phyloP scores from a whole-genome alignment of 2,329 filamentous ascomycete species.

The Claviceps digitariae region DNA sequence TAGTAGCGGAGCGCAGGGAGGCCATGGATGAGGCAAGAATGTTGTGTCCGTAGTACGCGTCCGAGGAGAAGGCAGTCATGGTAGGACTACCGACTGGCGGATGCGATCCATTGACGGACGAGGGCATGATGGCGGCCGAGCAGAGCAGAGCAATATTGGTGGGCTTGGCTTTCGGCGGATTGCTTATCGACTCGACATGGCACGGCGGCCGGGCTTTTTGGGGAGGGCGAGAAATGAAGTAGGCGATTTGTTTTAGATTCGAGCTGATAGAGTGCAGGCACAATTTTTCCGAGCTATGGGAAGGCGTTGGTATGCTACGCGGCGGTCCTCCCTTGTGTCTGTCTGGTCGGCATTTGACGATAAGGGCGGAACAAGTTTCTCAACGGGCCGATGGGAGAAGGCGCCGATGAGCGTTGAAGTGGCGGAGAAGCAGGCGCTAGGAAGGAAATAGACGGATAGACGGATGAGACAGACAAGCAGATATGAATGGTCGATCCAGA shows the following conservation, averaged over 20 bases:
- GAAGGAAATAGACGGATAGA: neutral
- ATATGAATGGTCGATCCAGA: neutral
- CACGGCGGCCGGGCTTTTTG: neutral
- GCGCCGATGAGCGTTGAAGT: neutral
- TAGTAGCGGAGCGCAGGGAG: slow-evolving; percentile 51
- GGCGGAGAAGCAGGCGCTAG: neutral
- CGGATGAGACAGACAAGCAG: too few relatives aligned
- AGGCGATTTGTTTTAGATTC: neutral
- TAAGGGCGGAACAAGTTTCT: neutral
- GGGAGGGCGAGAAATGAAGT: neutral
- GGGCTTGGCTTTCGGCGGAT: neutral
- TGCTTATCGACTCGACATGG: neutral
- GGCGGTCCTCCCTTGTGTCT: neutral
- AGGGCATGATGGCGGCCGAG: slow-evolving; percentile 23
- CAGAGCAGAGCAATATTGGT: neutral
- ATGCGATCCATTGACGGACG: slow-evolving; percentile 30
- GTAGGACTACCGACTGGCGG: slow-evolving; percentile 32
- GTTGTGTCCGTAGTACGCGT: slow-evolving; percentile 33
- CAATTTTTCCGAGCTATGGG: neutral
- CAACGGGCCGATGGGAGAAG: neutral
- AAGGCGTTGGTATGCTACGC: neutral
- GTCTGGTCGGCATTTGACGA: neutral
- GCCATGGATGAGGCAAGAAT: slow-evolving; percentile 53
- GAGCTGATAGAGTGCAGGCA: neutral
- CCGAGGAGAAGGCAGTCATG: slow-evolving; percentile 17